phyloP scores from a whole-genome alignment of 352 stramenopile species.

The Bremia lactucae region DNA sequence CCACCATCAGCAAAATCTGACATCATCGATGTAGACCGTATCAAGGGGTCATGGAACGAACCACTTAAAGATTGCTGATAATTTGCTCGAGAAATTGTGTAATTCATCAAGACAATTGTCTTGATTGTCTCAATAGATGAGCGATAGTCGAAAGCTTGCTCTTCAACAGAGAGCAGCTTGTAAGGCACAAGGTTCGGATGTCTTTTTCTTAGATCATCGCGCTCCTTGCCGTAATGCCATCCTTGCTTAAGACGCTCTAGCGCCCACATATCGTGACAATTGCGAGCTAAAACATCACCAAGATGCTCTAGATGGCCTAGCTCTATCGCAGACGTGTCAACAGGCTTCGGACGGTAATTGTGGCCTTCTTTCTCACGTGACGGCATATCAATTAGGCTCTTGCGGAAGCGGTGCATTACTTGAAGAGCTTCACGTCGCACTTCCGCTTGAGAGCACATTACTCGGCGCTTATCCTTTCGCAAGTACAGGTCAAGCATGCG shows the following conservation, averaged over 20 bases:
- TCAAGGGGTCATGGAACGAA: constrained; percentile 58
- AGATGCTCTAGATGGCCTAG: constrained; percentile 62
- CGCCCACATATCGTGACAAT: constrained; percentile 83
- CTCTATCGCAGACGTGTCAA: constrained; percentile 68
- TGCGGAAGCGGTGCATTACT: constrained; percentile 85
- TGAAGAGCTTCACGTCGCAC: constrained; percentile 66
- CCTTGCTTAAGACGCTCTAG: constrained; percentile 78
- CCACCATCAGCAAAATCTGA: constrained; percentile 35
- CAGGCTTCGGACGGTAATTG: constrained; percentile 78
- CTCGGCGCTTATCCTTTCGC: constrained; percentile 65
- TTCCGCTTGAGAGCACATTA: constrained; percentile 55
- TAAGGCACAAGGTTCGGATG: constrained; percentile 82
- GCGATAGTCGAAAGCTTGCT: constrained; percentile 77
- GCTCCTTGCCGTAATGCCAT: constrained; percentile 59
- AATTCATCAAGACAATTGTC: constrained; percentile 85
- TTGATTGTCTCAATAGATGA: constrained; percentile 85
- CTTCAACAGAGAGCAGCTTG: constrained; percentile 62
- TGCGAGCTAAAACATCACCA: constrained; percentile 67
- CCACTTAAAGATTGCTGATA: constrained; percentile 28
- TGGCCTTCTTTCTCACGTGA: constrained; percentile 83
- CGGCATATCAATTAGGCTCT: constrained; percentile 83
- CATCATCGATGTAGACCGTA: constrained; percentile 53
- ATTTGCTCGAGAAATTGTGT: constrained; percentile 49
- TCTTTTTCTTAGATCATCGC: constrained; percentile 60
- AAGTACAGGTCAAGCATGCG: constrained; percentile 79